phyloP scores from a whole-genome alignment of 1,139 yeast species.

The Starmera stellimalicola region DNA sequence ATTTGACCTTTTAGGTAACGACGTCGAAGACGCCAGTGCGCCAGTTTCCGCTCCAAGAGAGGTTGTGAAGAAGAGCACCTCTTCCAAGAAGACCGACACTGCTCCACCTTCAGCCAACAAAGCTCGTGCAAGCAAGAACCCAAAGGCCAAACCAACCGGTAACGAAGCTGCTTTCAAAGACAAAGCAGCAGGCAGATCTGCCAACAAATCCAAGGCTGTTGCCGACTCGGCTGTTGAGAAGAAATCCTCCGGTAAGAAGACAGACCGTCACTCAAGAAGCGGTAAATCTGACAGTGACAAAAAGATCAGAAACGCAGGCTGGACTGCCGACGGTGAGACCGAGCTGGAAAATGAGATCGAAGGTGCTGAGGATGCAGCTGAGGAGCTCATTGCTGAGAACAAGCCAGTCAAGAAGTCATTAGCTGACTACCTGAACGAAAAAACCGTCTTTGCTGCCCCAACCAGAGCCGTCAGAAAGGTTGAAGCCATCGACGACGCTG shows the following conservation, averaged over 20 bases:
- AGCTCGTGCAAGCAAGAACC: constrained; percentile 66
- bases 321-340: constrained; percentile 46
- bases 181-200: constrained; percentile 50
- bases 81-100: constrained; percentile 82
- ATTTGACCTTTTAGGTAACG: constrained; percentile 56
- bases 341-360: constrained; percentile 29
- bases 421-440: constrained; percentile 54
- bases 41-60: constrained; percentile 50
- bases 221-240: constrained; percentile 41
- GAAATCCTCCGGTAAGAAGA: constrained; percentile 54
- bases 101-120: constrained; percentile 81
- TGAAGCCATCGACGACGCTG: constrained; percentile 35
- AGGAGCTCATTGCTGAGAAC: constrained; percentile 31
- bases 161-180: constrained; percentile 85
- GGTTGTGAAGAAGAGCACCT: constrained; percentile 72
- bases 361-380: constrained; percentile 44
- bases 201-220: constrained; percentile 56
- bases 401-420: constrained; percentile 46
- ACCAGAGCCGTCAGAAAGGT: constrained; percentile 36
- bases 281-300: constrained; percentile 79
- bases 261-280: constrained; percentile 78
- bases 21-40: constrained; percentile 60
- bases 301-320: constrained; percentile 73
- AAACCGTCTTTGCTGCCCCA: constrained; percentile 32
- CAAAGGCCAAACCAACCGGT: constrained; percentile 56